A percentile compares a stretch with the other conserved stretches of the same genome.
phyloP scores from a whole-genome alignment of 2,329 filamentous ascomycete species.

The Zymoseptoria brevis region DNA sequence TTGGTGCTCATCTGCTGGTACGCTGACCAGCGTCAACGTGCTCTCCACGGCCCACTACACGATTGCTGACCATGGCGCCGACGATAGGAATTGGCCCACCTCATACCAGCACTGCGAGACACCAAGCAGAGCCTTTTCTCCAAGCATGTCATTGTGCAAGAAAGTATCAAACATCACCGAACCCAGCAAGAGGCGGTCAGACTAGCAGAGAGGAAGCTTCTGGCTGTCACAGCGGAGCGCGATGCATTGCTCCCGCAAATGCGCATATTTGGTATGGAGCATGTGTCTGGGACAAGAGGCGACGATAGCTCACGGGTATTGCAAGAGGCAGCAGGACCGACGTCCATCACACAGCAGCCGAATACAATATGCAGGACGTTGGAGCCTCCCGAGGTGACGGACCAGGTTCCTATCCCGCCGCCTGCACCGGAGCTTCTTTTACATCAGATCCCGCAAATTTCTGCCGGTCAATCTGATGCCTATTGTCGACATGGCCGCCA shows the following conservation, averaged over 20 bases:
- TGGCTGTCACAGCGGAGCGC: conserved; percentile 2
- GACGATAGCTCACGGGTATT: not conserved
- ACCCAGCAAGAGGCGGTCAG: not conserved
- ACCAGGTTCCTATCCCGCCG: not conserved
- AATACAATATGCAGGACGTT: not conserved
- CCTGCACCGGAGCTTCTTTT: not conserved
- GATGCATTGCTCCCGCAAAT: conserved; percentile 1
- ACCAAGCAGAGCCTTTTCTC: conserved; percentile 12
- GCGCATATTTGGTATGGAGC: not conserved
- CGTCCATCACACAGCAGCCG: not conserved
- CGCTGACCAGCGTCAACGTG: not conserved
- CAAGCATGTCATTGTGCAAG: conserved; percentile 12
- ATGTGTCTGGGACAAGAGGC: not conserved
- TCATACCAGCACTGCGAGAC: conserved; percentile 8
- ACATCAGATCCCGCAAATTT: not conserved
- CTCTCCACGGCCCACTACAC: not conserved
- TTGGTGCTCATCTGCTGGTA: conserved; percentile 10
- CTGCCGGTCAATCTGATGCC: not conserved
- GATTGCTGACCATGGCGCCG: not conserved
- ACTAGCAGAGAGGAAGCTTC: not conserved
- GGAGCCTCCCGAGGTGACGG: not conserved
- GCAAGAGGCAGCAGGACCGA: not conserved
- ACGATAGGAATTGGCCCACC: conserved; percentile 5
- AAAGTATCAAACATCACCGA: conserved; percentile 8
- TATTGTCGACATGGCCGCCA: not conserved